These are phyloP conservation scores for Cyberlindnera samutprakarnensis DNA, from an alignment of 805 yeast genomes.

Conservation along the genomic window DNA sequence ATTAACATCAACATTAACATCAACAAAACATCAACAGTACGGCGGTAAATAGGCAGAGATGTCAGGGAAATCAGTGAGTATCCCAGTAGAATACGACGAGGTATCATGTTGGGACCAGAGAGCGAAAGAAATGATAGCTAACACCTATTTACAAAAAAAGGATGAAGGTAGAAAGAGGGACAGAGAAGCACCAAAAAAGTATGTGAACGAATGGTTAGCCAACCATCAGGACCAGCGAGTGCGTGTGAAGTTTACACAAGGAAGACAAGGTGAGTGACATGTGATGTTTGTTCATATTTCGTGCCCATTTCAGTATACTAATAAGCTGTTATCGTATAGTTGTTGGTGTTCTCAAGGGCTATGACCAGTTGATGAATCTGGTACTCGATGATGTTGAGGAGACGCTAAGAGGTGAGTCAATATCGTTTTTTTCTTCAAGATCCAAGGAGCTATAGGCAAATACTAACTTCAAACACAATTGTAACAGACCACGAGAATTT, in stretches of 20 bases:
- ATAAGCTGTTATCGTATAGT: slow-evolving; percentile 4
- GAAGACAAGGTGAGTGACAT: slow-evolving; percentile 45
- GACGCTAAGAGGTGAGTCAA: slow-evolving; percentile 41
- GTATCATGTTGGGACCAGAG: too few relatives aligned
- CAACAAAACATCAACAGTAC: too few relatives aligned
- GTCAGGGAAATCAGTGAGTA: too few relatives aligned
- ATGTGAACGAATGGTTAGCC: slow-evolving; percentile 76
- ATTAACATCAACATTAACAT: too few relatives aligned
- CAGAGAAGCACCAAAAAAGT: slow-evolving; percentile 82
- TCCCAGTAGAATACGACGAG: too few relatives aligned
- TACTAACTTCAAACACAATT: too few relatives aligned
- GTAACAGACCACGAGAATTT: slow-evolving; percentile 52
- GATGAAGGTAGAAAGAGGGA: too few relatives aligned
- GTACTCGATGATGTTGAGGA: slow-evolving; percentile 70
- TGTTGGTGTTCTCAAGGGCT: slow-evolving; percentile 79
- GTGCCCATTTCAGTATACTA: not conserved
- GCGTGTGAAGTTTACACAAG: slow-evolving; percentile 77
- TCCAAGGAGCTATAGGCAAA: too few relatives aligned
- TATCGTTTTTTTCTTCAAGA: too few relatives aligned
- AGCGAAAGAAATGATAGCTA: too few relatives aligned
- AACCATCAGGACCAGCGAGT: slow-evolving; percentile 68
- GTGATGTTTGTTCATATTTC: not conserved
- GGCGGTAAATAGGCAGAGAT: too few relatives aligned
- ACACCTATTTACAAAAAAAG: too few relatives aligned
- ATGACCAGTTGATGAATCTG: slow-evolving; percentile 72